Evolutionary conservation across 352 stramenopile species (phyloP), one percentile per base, ranked within the genome.

Genomic region (Phytopythium boreale): DNA sequence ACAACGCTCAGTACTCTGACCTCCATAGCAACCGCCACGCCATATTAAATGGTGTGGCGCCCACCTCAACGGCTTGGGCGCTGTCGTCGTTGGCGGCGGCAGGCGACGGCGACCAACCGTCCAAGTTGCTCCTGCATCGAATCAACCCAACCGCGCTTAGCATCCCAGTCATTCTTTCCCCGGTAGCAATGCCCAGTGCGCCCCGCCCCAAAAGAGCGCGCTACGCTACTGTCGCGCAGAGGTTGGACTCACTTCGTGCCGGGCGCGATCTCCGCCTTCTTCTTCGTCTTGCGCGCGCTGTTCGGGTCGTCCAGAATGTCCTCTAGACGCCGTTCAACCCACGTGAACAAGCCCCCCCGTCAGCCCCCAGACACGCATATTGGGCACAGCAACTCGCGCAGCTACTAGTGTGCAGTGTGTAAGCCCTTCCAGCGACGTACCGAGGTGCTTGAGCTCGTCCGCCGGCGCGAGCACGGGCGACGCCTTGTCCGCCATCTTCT

Each of bases 101-200:
- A 8, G 57, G 67, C n/a, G 78, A 83, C 39, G 82, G 79, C 51
- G 82, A 90, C 82, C 82, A 90, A 52, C 82, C 82, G 44, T 87
- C 77, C 8, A 90, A 58, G 59, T 77, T 74, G 36, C 82, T 83
- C 64, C 41, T 47, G 41, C 17, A 22, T 17, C 11, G 36, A 43
- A 17, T 43, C 36, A 43, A 36, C 31, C 31, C 31, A 36, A 36
- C n/a, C 4, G 11, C 12, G 36, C 36, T 43, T 43, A 43, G 36
- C 12, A 43, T 43, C 9, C 36, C 12, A 3, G 11, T 43, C 36
- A 10, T 76, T 87, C 44, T n/a, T 49, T 0, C 19, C 31, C 31
- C 31, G 3, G 31, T 36, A 36, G 31, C 8, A 8, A 36, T 36
- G 8, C 31, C 31, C 6, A 60, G 60, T 56, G 29, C 36, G n/a